These are phyloP conservation scores for Rhodomyrtus tomentosa DNA, from an alignment of 345 rosid genomes.

Conservation along the genomic window DNA sequence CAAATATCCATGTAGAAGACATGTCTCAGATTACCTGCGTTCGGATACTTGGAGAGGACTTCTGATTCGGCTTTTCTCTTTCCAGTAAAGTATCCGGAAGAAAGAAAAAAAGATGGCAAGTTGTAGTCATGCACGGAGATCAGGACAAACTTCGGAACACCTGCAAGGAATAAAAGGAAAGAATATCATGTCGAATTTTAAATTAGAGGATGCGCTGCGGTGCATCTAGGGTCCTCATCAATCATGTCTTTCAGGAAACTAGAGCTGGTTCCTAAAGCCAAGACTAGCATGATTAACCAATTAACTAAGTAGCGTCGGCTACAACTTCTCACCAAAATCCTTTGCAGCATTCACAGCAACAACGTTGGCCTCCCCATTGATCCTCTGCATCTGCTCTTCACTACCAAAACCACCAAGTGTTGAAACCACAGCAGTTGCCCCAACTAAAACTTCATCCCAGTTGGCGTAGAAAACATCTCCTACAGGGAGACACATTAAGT, in stretches of 20 bases:
- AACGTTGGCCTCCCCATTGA: constrained; percentile 81
- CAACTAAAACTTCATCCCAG: constrained; percentile 91
- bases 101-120: constrained; percentile 74
- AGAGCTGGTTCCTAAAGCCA: not conserved
- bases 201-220: not conserved
- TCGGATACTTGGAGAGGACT: constrained; percentile 77
- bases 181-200: not conserved
- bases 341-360: constrained; percentile 78
- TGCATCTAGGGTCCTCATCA: not conserved
- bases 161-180: constrained; percentile 18
- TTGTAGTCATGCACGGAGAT: constrained; percentile 89
- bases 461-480: constrained; percentile 90
- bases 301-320: not conserved
- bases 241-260: not conserved
- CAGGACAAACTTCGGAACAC: constrained; percentile 73
- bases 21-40: constrained; percentile 42
- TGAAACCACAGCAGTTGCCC: constrained; percentile 86
- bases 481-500: constrained; percentile 9
- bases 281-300: not conserved
- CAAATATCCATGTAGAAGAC: not conserved
- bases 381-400: constrained; percentile 86
- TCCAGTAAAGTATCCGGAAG: constrained; percentile 75
- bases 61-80: constrained; percentile 86
- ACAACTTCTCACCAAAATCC: constrained; percentile 44
- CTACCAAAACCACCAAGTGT: constrained; percentile 89